Conservation (phyloP, 2,329 filamentous ascomycete species). For the Xylaria sp. region DNA sequence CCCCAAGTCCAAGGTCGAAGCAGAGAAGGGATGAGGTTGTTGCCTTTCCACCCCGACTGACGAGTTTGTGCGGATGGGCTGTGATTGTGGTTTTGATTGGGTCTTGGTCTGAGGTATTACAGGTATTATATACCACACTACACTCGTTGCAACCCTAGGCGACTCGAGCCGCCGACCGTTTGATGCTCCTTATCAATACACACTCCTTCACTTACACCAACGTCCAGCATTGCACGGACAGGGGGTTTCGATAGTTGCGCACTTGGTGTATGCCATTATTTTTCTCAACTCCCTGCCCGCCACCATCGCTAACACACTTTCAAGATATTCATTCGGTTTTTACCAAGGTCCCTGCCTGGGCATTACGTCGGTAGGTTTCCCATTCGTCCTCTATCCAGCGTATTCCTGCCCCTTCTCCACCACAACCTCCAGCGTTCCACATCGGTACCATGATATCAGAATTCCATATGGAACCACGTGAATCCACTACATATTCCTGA, state of each 20-base stretch:
- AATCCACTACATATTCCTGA: conserved; percentile 16
- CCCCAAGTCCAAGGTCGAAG: not conserved
- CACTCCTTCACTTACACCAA: not conserved
- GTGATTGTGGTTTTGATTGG: not conserved
- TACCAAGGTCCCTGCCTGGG: not conserved
- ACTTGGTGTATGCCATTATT: no score
- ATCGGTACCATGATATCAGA: conserved; percentile 28
- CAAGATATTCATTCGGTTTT: not conserved
- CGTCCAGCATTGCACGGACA: not conserved
- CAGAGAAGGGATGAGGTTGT: not conserved
- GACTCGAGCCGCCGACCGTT: not conserved
- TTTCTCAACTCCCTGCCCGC: no score
- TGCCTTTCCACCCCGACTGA: not conserved
- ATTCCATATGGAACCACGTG: conserved; percentile 16
- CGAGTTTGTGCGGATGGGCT: not conserved
- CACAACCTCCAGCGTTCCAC: conserved; percentile 32
- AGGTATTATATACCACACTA: not conserved
- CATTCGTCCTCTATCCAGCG: conserved; percentile 31
- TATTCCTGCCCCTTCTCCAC: conserved; percentile 29
- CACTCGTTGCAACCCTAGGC: not conserved
- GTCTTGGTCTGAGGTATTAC: not conserved
- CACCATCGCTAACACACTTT: not conserved
- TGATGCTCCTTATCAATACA: not conserved
- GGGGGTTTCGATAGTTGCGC: not conserved
- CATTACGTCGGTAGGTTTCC: not conserved